A percentile compares a stretch with the other conserved stretches of the same genome.
Conservation (phyloP, 495 filamentous ascomycete genomes). For the Daldinia caldariorum region DNA sequence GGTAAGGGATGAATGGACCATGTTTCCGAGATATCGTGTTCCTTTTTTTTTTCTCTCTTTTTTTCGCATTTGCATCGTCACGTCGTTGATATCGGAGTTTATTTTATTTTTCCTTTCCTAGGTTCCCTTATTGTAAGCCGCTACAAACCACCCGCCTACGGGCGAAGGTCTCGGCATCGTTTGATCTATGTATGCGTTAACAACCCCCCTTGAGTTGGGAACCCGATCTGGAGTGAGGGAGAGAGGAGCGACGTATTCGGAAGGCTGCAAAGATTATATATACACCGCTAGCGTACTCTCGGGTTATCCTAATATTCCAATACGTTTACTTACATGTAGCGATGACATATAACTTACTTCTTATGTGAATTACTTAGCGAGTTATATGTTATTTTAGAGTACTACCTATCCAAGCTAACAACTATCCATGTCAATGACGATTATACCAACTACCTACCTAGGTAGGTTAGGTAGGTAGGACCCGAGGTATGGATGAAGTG, state of each 20-base stretch:
- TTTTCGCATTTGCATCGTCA: constrained; percentile 42
- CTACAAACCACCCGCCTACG: constrained; percentile 5
- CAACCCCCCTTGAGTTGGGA: constrained; percentile 17
- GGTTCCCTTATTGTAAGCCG: constrained; percentile 49
- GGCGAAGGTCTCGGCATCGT: constrained; percentile 33
- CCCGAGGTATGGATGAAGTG: neutral
- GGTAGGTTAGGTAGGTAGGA: neutral
- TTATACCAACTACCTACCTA: neutral
- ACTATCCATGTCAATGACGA: neutral
- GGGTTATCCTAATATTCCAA: constrained; percentile 37
- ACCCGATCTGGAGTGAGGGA: constrained; percentile 25
- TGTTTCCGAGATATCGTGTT: constrained; percentile 23
- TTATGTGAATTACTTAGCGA: neutral
- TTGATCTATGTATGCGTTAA: constrained; percentile 43
- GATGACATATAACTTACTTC: neutral
- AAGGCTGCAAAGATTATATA: constrained; percentile 26
- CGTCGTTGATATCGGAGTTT: constrained; percentile 38
- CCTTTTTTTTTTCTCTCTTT: neutral
- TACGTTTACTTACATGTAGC: constrained; percentile 9
- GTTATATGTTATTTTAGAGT: neutral
- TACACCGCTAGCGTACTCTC: constrained; percentile 27
- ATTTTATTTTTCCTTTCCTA: constrained; percentile 30
- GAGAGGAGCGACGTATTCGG: constrained; percentile 15
- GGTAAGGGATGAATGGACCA: constrained; percentile 4
- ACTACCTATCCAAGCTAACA: neutral